Evolutionary conservation across 148 eudicot species (phyloP).

Genomic region (Cornus suecica): DNA sequence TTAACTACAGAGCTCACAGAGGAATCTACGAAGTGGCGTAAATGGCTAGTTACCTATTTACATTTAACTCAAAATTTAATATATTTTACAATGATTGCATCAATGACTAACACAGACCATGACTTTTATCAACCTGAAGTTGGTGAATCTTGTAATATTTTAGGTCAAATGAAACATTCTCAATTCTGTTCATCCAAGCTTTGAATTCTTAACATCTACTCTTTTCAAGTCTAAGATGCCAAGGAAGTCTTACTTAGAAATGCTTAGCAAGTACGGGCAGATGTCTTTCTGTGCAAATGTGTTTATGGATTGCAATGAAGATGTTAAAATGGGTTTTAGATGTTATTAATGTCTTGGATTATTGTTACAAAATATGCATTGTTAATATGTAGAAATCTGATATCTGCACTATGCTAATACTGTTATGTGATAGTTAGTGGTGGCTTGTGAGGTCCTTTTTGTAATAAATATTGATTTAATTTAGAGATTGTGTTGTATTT

Average conservation of each 20-base stretch:
- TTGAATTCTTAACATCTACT: no score
- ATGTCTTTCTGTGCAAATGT: neutral
- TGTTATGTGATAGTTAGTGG: neutral
- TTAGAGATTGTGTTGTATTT: neutral
- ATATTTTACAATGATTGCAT: no score
- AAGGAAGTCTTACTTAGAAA: neutral
- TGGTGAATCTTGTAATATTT: no score
- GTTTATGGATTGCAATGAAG: neutral
- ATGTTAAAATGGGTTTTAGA: neutral
- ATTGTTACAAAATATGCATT: neutral
- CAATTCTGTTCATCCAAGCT: no score
- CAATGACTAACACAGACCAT: no score
- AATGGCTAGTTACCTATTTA: no score
- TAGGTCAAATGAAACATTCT: no score
- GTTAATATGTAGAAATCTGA: neutral
- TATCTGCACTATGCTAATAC: neutral
- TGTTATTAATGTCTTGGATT: neutral
- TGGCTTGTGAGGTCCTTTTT: neutral
- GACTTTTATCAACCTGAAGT: no score
- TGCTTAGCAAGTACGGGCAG: neutral
- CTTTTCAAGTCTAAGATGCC: neutral
- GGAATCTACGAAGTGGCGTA: no score
- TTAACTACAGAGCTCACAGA: no score
- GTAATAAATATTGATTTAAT: neutral
- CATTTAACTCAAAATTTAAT: no score